phyloP scores from a whole-genome alignment of 192 early-diverging fungal genomes.

The Podila clonocystis region DNA sequence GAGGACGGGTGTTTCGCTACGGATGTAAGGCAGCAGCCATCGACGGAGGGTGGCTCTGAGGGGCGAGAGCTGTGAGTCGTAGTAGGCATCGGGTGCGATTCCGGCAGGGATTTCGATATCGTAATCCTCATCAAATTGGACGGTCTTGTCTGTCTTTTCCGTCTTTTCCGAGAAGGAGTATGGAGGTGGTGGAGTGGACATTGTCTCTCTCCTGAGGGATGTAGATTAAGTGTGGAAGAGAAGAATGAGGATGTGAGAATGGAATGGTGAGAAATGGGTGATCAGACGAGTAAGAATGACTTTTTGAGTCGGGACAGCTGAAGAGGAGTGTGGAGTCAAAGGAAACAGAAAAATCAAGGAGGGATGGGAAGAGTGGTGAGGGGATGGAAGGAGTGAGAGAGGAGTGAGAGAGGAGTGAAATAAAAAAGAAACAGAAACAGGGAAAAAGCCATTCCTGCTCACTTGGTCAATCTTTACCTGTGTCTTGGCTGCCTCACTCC shows the following conservation, averaged over 20 bases:
- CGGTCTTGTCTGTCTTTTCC: not conserved
- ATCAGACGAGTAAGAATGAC: not conserved
- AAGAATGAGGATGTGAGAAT: not conserved
- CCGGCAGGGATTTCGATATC: constrained; percentile 52
- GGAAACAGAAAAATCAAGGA: not conserved
- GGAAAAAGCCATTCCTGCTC: too few relatives aligned
- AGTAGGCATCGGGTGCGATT: constrained; percentile 49
- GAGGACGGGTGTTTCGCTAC: constrained; percentile 57
- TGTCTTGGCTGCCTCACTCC: too few relatives aligned
- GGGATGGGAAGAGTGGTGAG: not conserved
- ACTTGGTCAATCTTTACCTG: too few relatives aligned
- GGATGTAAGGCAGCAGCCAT: constrained; percentile 54
- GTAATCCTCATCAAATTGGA: constrained; percentile 26
- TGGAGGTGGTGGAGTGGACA: not conserved
- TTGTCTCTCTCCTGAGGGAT: constrained; percentile 1
- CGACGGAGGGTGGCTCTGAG: constrained; percentile 54
- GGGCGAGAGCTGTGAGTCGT: constrained; percentile 59
- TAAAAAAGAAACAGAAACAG: not conserved
- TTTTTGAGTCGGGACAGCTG: not conserved
- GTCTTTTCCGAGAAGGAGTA: not conserved
- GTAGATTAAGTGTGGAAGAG: not conserved
- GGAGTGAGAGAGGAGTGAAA: not conserved
- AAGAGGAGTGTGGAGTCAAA: not conserved
- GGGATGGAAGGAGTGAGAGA: not conserved
- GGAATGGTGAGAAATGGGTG: not conserved